Percentiles rank a stretch among this genome's conserved stretches.
Evolutionary conservation across 1,284 basidiomycete species (phyloP).

Genomic region (Trichosporon coremiiforme): DNA sequence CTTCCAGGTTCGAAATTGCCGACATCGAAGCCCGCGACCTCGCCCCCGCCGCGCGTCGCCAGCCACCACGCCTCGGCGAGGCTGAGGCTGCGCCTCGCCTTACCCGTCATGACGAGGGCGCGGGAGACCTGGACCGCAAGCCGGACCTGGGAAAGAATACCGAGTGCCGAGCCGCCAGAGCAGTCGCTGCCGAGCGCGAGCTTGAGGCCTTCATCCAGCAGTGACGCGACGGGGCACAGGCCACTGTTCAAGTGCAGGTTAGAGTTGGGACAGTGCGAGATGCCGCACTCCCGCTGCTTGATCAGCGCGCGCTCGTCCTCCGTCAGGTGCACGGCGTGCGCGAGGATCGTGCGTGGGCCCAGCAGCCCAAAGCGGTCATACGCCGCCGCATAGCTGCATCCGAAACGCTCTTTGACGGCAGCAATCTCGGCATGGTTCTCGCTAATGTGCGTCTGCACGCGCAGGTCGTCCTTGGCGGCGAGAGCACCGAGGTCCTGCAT

Average conservation of each 20-base stretch:
- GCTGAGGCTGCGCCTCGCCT: constrained; percentile 58
- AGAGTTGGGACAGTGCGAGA: constrained; percentile 90
- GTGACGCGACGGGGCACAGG: constrained; percentile 69
- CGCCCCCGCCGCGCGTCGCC: constrained; percentile 88
- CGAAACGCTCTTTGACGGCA: constrained; percentile 69
- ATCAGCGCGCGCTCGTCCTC: constrained; percentile 73
- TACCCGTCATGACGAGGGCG: constrained; percentile 59
- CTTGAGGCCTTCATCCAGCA: constrained; percentile 54
- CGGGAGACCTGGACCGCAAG: constrained; percentile 83
- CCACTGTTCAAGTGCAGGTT: constrained; percentile 90
- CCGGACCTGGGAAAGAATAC: constrained; percentile 79
- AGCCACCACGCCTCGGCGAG: constrained; percentile 81
- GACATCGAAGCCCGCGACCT: constrained; percentile 72
- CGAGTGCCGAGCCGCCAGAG: constrained; percentile 82
- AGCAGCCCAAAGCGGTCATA: constrained; percentile 82
- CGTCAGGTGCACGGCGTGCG: constrained; percentile 76
- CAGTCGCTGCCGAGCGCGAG: constrained; percentile 89
- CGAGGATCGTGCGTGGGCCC: constrained; percentile 77
- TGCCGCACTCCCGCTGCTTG: constrained; percentile 67
- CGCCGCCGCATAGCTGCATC: constrained; percentile 70
- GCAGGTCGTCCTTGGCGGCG: constrained; percentile 51
- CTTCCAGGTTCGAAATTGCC: constrained; percentile 80
- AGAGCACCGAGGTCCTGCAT: constrained; percentile 68
- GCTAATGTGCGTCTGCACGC: constrained; percentile 88
- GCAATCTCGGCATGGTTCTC: constrained; percentile 80